A percentile compares a stretch with the other conserved stretches of the same genome.
Evolutionary conservation across 306 rosid species (phyloP).

Genomic region (Parietaria judaica): DNA sequence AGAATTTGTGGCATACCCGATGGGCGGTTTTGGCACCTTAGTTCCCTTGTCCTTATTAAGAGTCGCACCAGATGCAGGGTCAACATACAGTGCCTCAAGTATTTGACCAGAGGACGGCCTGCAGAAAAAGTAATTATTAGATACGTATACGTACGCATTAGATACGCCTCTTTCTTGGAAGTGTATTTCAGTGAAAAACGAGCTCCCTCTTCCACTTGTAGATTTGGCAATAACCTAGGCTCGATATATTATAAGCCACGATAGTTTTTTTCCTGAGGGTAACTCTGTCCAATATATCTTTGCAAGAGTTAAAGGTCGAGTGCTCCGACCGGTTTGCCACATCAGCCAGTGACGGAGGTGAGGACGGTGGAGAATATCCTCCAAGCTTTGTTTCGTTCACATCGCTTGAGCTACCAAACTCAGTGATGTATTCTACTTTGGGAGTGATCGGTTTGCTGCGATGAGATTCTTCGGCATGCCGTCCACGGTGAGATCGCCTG

Average conservation of each 20-base stretch:
- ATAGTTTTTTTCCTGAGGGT: constrained; percentile 53
- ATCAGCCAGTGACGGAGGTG: constrained; percentile 80
- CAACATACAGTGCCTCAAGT: constrained; percentile 97
- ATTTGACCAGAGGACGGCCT: constrained; percentile 81
- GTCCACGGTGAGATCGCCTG: constrained; percentile 53
- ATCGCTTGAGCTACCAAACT: constrained; percentile 76
- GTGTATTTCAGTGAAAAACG: constrained; percentile 30
- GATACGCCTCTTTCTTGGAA: constrained; percentile 34
- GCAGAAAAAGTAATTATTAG: constrained; percentile 53
- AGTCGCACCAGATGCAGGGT: constrained; percentile 92
- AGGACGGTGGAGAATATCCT: constrained; percentile 83
- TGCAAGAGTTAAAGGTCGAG: constrained; percentile 94
- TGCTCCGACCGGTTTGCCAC: constrained; percentile 99
- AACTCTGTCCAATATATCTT: constrained; percentile 94
- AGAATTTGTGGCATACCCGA: constrained; percentile 41
- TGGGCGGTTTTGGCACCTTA: constrained; percentile 56
- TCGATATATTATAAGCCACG: constrained; percentile 77
- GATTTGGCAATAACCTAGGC: constrained; percentile 55
- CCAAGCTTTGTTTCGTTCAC: constrained; percentile 55
- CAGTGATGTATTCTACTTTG: constrained; percentile 90
- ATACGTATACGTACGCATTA: constrained; percentile 27
- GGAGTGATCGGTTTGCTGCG: constrained; percentile 69
- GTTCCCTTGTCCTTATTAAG: constrained; percentile 65
- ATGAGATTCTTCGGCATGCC: constrained; percentile 64
- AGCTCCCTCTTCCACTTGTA: constrained; percentile 63